These are phyloP conservation scores for Fusarium staphyleae DNA, from an alignment of 2,329 filamentous ascomycete genomes.

Conservation along the genomic window DNA sequence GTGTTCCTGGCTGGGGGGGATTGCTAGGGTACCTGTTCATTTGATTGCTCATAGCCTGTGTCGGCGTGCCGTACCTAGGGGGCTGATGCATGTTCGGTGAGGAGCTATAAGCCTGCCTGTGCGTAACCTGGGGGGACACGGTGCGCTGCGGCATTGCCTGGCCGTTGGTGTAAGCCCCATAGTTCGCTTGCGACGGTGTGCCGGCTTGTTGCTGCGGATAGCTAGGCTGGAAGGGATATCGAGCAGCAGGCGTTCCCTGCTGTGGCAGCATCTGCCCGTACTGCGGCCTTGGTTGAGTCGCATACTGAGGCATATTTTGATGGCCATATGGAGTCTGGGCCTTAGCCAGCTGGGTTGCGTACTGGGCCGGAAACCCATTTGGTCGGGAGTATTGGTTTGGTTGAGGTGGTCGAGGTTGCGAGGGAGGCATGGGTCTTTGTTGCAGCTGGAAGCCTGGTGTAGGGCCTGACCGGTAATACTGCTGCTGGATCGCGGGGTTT, in stretches of 20 bases:
- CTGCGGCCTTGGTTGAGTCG: constrained; percentile 55
- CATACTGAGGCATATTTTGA: constrained; percentile 57
- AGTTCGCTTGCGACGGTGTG: constrained; percentile 49
- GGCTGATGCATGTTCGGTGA: constrained; percentile 49
- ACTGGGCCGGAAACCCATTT: constrained; percentile 56
- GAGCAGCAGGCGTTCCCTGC: constrained; percentile 52
- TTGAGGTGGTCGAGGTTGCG: constrained; percentile 49
- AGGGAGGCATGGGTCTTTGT: constrained; percentile 46
- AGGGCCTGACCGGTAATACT: constrained; percentile 52
- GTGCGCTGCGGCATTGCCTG: constrained; percentile 50
- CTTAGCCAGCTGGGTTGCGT: constrained; percentile 60
- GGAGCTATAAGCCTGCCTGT: constrained; percentile 49
- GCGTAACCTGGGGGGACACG: constrained; percentile 55
- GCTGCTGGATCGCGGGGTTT: constrained; percentile 53
- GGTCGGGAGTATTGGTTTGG: constrained; percentile 59
- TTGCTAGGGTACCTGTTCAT: constrained; percentile 47
- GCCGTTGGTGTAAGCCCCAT: constrained; percentile 54
- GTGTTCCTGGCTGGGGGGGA: constrained; percentile 40
- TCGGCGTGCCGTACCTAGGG: constrained; percentile 45
- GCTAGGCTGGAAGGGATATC: constrained; percentile 51
- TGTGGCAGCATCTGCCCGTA: constrained; percentile 51
- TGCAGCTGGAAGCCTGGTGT: constrained; percentile 55
- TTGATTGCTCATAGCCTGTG: constrained; percentile 41
- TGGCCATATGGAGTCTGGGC: constrained; percentile 60
- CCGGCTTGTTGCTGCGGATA: constrained; percentile 49